Evolutionary conservation across 2,329 filamentous ascomycete genomes (phyloP), one percentile per base, ranked within the genome.

Genomic region (Fusarium heterosporum): DNA sequence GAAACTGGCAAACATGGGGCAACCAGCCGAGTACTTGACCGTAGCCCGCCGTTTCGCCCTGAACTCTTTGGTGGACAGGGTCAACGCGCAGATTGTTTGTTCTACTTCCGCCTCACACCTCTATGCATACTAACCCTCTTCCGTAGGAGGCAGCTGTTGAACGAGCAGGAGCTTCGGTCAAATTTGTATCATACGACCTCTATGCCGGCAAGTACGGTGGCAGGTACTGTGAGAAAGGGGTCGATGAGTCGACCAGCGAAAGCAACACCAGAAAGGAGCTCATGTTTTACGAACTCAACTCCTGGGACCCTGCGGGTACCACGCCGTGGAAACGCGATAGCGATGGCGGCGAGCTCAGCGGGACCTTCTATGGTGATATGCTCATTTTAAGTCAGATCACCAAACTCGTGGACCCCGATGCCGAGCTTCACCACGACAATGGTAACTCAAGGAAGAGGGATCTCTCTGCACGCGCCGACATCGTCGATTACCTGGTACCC

Each of bases 261-360:
- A 19, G 16, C 19, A 61, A 61, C 4, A 53, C 47, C 9, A 53
- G 53, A 17, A 4, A 50, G 6, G 60, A 50, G 1, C 28, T 61
- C 0, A 61, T 61, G 57, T 57, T 57, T 11, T 61, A 61, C 29
- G 57, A 61, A 13, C 57, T 61, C 16, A 61, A 61, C 36, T 28
- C 57, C 3, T 51, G 34, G 28, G 57, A 61, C 4, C 57, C 57
- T 12, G 11, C 34, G 2, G 57, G 57, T 26, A 56, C 34, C 4
- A 46, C 8, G 4, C 57, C 57, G 1, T 61, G 52, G 57, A 61
- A 61, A 3, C 57, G 57, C 14, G 22, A 39, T 6, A 39, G 38
- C 10, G 43, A 17, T 3, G 14, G 16, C 4, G 50, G 46, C 16
- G 46, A 61, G 8, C 51, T 61, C 8, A 57, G n/a, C 16, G 57